A percentile compares a stretch with the other conserved stretches of the same genome.
Evolutionary conservation across 495 filamentous ascomycete genomes (phyloP).

Genomic region (Aspergillus nidulans): DNA sequence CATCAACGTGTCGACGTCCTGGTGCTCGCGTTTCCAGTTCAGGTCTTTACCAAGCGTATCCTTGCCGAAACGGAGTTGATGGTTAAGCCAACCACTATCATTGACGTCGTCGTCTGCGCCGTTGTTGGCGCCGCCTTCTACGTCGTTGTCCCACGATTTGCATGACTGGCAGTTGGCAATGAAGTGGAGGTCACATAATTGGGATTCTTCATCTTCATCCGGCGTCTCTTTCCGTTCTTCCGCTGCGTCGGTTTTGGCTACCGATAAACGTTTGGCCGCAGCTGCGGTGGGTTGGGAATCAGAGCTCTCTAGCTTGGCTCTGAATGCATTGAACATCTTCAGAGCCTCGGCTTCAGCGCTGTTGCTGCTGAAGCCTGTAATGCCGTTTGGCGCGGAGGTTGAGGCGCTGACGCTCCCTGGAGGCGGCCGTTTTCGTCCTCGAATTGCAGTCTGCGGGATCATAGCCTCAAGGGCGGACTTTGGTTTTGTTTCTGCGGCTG

Average conservation of each 20-base stretch:
- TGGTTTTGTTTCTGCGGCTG: constrained; percentile 51
- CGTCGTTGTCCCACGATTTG: constrained; percentile 56
- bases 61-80: constrained; percentile 78
- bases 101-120: constrained; percentile 59
- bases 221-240: constrained; percentile 30
- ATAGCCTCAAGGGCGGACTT: constrained; percentile 72
- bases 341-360: constrained; percentile 59
- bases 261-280: constrained; percentile 4
- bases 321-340: constrained; percentile 70
- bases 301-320: constrained; percentile 66
- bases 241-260: constrained; percentile 17
- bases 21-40: constrained; percentile 81
- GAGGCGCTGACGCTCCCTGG: constrained; percentile 39
- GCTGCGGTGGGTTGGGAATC: constrained; percentile 27
- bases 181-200: constrained; percentile 85
- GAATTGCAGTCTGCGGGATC: constrained; percentile 74
- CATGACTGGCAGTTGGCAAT: constrained; percentile 92
- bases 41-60: constrained; percentile 90
- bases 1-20: constrained; percentile 81
- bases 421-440: constrained; percentile 74
- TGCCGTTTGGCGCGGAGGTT: constrained; percentile 18
- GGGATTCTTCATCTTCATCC: constrained; percentile 62
- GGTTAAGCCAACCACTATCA: constrained; percentile 56
- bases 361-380: constrained; percentile 21
- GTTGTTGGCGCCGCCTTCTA: constrained; percentile 29